Conservation (phyloP, 768 basidiomycete genomes). For the Rhodosporidiobolus odoratus region DNA sequence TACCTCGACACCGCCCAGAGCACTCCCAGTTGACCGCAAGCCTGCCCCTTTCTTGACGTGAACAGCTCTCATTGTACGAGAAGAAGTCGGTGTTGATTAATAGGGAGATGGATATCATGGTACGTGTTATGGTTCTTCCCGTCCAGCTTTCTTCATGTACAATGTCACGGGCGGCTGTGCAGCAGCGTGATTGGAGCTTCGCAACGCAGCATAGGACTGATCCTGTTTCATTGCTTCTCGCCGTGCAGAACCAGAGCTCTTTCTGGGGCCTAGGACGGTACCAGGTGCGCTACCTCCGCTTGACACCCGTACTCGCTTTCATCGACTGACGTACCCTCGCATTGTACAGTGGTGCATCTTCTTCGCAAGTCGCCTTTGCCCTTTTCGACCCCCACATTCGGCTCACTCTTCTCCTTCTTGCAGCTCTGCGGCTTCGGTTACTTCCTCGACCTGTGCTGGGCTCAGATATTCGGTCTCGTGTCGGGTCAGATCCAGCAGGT, state of each 20-base stretch:
- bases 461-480: slow-evolving; percentile 45
- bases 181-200: too few relatives aligned
- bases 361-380: slow-evolving; percentile 19
- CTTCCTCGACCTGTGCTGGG: slow-evolving; percentile 46
- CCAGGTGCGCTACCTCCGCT: slow-evolving; percentile 30
- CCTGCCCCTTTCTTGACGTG: slow-evolving; percentile 15
- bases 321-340: background rate
- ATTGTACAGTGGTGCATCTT: slow-evolving; percentile 43
- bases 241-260: slow-evolving; percentile 7
- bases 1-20: slow-evolving; percentile 2
- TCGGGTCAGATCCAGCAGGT: slow-evolving; percentile 26
- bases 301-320: background rate
- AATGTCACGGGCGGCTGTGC: too few relatives aligned
- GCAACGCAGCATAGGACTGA: too few relatives aligned
- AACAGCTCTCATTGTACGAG: slow-evolving; percentile 43
- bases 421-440: slow-evolving; percentile 47
- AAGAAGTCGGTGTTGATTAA: slow-evolving; percentile 45
- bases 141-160: too few relatives aligned
- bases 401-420: background rate
- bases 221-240: background rate
- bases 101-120: slow-evolving; percentile 45
- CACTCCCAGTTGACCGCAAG: slow-evolving; percentile 13
- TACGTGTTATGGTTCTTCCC: background rate
- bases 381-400: fast-evolving
- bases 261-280: slow-evolving; percentile 44